phyloP scores from a whole-genome alignment of 805 yeast genomes.

The Candida taoyuanica region DNA sequence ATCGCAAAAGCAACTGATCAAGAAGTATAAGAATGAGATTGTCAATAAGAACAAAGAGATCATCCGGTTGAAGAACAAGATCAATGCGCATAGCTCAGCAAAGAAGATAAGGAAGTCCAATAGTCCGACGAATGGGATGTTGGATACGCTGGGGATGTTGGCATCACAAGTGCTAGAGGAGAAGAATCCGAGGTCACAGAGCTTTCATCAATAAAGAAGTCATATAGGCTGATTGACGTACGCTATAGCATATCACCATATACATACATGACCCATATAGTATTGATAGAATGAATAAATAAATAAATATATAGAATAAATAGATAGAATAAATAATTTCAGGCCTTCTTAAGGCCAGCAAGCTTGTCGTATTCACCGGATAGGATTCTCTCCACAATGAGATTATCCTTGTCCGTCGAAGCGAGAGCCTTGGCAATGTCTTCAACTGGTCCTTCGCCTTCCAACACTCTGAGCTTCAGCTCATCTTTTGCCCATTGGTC shows the following conservation, averaged over 20 bases:
- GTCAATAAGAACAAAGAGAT: constrained; percentile 43
- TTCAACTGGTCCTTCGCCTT: constrained; percentile 51
- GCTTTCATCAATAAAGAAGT: neutral
- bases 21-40: constrained; percentile 40
- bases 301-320: constrained; percentile 2
- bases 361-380: constrained; percentile 80
- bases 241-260: neutral
- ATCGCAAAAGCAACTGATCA: constrained; percentile 38
- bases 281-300: constrained; percentile 1
- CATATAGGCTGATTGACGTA: neutral
- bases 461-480: constrained; percentile 70
- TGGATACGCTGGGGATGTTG: constrained; percentile 48
- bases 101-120: constrained; percentile 15
- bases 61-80: constrained; percentile 29
- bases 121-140: constrained; percentile 25
- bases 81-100: constrained; percentile 7
- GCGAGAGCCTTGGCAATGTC: constrained; percentile 46
- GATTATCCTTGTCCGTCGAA: constrained; percentile 63
- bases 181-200: constrained; percentile 17
- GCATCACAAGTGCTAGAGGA: constrained; percentile 50
- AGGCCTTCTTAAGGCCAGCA: constrained; percentile 44
- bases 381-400: constrained; percentile 75
- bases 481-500: constrained; percentile 83
- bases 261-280: neutral
- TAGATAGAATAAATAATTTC: neutral